Evolutionary conservation across 2,329 filamentous ascomycete species (phyloP), one percentile per base, ranked within the genome.

Genomic region (Monosporascus sp.): DNA sequence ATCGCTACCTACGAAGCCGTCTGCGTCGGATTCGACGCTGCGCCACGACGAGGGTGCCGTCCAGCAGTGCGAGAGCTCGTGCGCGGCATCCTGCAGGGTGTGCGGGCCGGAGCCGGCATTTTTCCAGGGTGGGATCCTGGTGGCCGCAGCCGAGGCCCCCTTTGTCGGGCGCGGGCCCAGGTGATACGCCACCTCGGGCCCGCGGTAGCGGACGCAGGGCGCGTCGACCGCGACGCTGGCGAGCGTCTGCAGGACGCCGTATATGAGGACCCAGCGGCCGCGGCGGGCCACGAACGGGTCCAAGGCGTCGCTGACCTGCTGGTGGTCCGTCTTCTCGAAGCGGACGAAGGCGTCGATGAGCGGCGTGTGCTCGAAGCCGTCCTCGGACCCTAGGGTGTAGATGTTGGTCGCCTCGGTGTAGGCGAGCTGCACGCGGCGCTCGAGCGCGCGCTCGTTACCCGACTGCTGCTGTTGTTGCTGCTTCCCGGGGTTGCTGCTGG

Each of bases 351-450:
- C 73, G 39, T 82, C 80, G 5, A 84, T 76, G 0, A 84, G 70
- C 36, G 76, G 73, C 25, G 81, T 83, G 46, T 74, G 73, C 22
- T 72, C 71, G 53, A 79, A 80, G 9, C 31, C 31, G 11, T 34
- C 31, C 15, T 79, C 76, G 25, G 76, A 77, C 0, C 79, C 78
- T 1, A 84, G 68, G 2, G 75, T 70, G 57, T 81, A 79, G 47
- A 83, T 78, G 61, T 85, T 85, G 20, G 80, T 83, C 1, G 80
- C 78, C 59, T 83, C 79, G 0, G 77, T 80, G 59, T 85, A 83
- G 0, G 81, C 80, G 3, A 85, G 68, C 37, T 80, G 78, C 20
- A 80, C 73, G 2, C 77, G 73, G 3, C 75, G 72, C 58, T 82
- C 79, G n/a, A 73, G 52, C 0, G 59, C 58, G 17, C 62, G 55